Evolutionary conservation across 2,329 filamentous ascomycete genomes (phyloP), one percentile per base, ranked within the genome.

Genomic region (Colletotrichum brevisporum): DNA sequence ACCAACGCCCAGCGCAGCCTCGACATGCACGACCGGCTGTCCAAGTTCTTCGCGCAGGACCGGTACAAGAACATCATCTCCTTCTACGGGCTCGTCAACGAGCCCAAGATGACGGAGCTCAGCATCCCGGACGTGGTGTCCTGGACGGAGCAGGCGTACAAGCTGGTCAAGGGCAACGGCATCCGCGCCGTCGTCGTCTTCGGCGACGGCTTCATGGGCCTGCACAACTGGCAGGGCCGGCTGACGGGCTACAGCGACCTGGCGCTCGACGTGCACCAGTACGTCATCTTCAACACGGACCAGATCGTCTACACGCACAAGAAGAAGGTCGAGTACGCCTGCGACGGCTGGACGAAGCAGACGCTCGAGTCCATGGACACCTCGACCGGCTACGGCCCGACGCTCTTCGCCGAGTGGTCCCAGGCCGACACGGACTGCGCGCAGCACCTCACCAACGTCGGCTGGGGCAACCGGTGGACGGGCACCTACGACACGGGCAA

Each of bases 371-470:
- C 91, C 78, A 91, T 94, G 83, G 86, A 94, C 80, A 91, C 86
- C 5, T 80, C 84, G 5, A 93, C 90, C 0, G 95, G 95, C 10
- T 99, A 95, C 83, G 96, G 96, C 0, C 95, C 95, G 0, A 98
- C 94, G 18, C 89, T 98, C 73, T 95, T 97, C 79, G 96, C 95
- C 73, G 96, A 99, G 85, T 99, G 95, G 94, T 95, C 92, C 0
- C 95, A 98, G 83, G 95, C 96, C 47, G 96, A 99, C 81, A 98
- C 96, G 1, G 96, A 99, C 83, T 99, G 96, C 83, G 91, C 94
- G 0, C 80, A 87, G 68, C 90, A 93, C 80, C 88, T 99, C 75
- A 98, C 97, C 80, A 95, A 97, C 80, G 94, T 98, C 45, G 91
- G 91, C 74, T 90, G 91, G 76, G 96, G 96, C 53, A 95, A 91